These are phyloP conservation scores for Venturia carpophila DNA, from an alignment of 2,329 filamentous ascomycete genomes.

Conservation along the genomic window DNA sequence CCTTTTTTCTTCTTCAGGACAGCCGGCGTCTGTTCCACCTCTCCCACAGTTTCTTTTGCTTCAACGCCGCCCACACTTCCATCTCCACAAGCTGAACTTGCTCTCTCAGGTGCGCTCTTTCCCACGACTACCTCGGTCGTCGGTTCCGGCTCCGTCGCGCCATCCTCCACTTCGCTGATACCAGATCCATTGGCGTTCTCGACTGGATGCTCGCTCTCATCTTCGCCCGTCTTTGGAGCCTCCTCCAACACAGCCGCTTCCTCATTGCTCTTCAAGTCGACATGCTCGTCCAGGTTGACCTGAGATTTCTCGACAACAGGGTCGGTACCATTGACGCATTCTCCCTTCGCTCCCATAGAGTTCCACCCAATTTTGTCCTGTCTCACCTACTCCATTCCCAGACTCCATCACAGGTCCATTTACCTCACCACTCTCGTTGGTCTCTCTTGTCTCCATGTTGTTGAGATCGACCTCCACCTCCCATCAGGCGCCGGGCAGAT, in stretches of 20 bases:
- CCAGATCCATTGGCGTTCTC: background rate
- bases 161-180: background rate
- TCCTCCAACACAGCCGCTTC: background rate
- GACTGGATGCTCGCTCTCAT: background rate
- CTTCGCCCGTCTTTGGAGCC: background rate
- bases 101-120: background rate
- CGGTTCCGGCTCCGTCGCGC: background rate
- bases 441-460: background rate
- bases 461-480: background rate
- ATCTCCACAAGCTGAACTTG: background rate
- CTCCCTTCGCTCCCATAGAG: background rate
- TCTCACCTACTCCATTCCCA: background rate
- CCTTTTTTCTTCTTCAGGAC: background rate
- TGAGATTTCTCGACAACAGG: background rate
- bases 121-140: background rate
- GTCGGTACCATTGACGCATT: background rate
- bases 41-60: background rate
- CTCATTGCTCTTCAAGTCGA: background rate
- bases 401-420: background rate
- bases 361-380: background rate
- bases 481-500: background rate
- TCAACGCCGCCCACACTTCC: background rate
- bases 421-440: background rate
- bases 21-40: background rate
- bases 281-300: background rate